These are phyloP conservation scores for Fusarium brachygibbosum DNA, from an alignment of 2,329 filamentous ascomycete species.

Conservation along the genomic window DNA sequence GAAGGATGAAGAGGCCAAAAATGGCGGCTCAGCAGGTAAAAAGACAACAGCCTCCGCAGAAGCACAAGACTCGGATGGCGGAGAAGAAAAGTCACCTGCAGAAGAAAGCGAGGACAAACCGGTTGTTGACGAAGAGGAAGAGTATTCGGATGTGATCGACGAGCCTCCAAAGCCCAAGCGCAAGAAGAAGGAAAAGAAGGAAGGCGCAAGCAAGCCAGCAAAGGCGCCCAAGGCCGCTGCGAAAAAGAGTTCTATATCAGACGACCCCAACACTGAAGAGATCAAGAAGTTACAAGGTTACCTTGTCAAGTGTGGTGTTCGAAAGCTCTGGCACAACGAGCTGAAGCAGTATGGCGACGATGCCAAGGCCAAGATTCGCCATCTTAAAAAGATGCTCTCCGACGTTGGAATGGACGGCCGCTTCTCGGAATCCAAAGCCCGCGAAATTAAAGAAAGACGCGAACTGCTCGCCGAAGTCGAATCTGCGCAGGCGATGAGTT, in stretches of 20 bases:
- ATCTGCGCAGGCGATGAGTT: constrained; percentile 84
- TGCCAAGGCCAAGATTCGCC: constrained; percentile 81
- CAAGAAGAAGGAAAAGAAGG: constrained; percentile 63
- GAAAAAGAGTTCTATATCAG: constrained; percentile 52
- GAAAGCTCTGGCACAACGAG: constrained; percentile 91
- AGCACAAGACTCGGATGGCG: constrained; percentile 12
- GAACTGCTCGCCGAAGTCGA: constrained; percentile 89
- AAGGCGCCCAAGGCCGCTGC: constrained; percentile 47
- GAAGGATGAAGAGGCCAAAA: constrained; percentile 14
- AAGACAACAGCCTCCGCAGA: constrained; percentile 7
- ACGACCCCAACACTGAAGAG: constrained; percentile 78
- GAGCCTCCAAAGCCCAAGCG: constrained; percentile 72
- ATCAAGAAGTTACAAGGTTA: constrained; percentile 91
- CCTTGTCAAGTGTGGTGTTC: constrained; percentile 89
- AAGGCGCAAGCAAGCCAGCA: constrained; percentile 44
- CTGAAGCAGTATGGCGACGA: constrained; percentile 81
- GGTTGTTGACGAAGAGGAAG: constrained; percentile 55
- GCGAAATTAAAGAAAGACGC: constrained; percentile 86
- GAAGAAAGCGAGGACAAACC: constrained; percentile 42
- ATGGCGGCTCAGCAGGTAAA: neutral
- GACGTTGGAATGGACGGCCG: constrained; percentile 91
- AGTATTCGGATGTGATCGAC: constrained; percentile 74
- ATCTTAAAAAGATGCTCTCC: constrained; percentile 82
- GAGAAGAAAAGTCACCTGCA: constrained; percentile 14
- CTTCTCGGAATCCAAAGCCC: constrained; percentile 86